Evolutionary conservation across 2,329 filamentous ascomycete species (phyloP), one percentile per base, ranked within the genome.

Genomic region (Dendrostoma leiphaemia): DNA sequence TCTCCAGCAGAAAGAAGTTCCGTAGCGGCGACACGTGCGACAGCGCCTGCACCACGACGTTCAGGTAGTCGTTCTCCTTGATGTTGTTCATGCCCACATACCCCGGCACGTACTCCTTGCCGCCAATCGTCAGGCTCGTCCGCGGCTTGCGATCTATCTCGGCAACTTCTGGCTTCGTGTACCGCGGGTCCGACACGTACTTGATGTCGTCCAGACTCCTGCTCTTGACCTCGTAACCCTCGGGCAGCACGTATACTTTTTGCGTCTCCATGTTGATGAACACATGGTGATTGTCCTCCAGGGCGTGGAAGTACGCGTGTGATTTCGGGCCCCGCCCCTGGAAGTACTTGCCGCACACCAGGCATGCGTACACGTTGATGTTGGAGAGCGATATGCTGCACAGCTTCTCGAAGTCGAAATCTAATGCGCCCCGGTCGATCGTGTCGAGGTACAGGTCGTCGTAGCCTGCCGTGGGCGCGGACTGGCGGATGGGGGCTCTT

Each of bases 61-160:
- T 99, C 67, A 97, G 82, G 74, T 99, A 99, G 76, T 99, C 94
- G 74, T 99, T 99, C 55, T 94, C 91, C 72, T 99, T 99, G 79
- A 99, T 97, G 74, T 99, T 99, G 80, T 99, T 99, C 90, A 99
- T 95, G 61, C 94, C 94, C 58, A 99, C 91, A 68, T 92, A 99
- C 6, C 94, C 93, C 19, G 94, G 94, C 61, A 87, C 87, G 73
- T 99, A 99, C 68, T 89, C 85, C 71, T 88, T 90, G 59, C 91
- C 91, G 47, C 80, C 79, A 38, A 97, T 79, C 64, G 96, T 93
- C 81, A 87, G 91, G 41, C 84, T 83, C 17, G 76, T 79, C 65
- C 79, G 78, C 50, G 77, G 75, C 61, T 78, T 71, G 50, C 85
- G 82, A 73, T 97, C 94, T 61, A 97, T 75, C 64, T 84, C 84